Evolutionary conservation across 164 flowering plant genomes (phyloP).

Genomic region (Magnolia kwangsiensis): DNA sequence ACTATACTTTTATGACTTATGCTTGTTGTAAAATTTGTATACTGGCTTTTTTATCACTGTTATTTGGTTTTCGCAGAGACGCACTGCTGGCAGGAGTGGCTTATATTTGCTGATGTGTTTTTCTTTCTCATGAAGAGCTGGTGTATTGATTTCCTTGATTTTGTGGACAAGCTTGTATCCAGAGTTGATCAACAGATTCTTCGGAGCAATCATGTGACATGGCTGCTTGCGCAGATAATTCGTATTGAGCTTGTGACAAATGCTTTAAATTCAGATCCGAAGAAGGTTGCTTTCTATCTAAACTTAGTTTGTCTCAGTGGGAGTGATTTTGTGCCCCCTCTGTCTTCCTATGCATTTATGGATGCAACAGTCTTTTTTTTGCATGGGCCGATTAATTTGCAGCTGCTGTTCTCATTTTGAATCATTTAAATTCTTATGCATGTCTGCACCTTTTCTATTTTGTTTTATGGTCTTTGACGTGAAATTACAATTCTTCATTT

Average conservation of each 20-base stretch:
- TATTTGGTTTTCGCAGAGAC: constrained; percentile 47
- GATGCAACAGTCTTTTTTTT: background rate
- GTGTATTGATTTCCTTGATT: constrained; percentile 93
- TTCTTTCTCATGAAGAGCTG: constrained; percentile 90
- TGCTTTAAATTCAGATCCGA: constrained; percentile 77
- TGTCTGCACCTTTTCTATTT: background rate
- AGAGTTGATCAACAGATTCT: constrained; percentile 72
- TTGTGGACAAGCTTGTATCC: constrained; percentile 83
- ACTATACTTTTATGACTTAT: background rate
- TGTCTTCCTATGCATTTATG: background rate
- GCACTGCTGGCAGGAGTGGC: constrained; percentile 98
- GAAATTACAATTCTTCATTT: constrained; percentile 8
- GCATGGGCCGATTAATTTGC: background rate
- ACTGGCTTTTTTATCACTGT: background rate
- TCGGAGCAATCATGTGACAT: constrained; percentile 90
- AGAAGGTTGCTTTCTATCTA: constrained; percentile 57
- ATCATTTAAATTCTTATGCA: background rate
- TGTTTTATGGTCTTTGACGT: background rate
- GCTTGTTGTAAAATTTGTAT: background rate
- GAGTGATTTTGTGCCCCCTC: background rate
- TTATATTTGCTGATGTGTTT: constrained; percentile 82
- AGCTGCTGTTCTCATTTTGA: background rate
- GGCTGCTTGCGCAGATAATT: constrained; percentile 87
- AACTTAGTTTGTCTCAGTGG: background rate
- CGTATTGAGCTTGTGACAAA: constrained; percentile 84